Base-by-base conservation (phyloP, 108 stramenopile species). In the Cyclotella choctawhatcheeana region DNA sequence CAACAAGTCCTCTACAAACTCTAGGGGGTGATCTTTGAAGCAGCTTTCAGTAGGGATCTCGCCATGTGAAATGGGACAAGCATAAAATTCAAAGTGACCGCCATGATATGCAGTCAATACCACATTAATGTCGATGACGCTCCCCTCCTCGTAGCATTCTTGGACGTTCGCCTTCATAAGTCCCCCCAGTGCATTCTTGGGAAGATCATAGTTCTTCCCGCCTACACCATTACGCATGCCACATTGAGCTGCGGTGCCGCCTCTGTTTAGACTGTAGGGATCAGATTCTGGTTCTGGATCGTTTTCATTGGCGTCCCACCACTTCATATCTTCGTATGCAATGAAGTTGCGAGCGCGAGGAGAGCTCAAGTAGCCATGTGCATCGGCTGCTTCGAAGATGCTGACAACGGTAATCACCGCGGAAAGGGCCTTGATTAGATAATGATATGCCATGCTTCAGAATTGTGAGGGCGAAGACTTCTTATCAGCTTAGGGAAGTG, bases 31-130 rank as follows among this genome's bases (percentile, higher is more conserved):
- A 0, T 14, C 22, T 26, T 86, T 64, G 40, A 88, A 86, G 55
- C 88, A 88, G 18, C 61, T 79, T 58, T 82, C 68, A 1, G 85
- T 82, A 1, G 84, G 63, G 13, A 30, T 64, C 21, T 70, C 43
- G 22, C 74, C 76, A 3, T n/a, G 44, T 6, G 13, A 5, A 0
- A 76, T 60, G 0, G 83, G 74, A 74, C 86, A 87, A 5, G 77
- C 82, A 13, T 53, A 50, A 51, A 84, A 44, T 59, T 68, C 67
- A 29, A 84, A 67, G 48, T 87, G 83, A 20, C 86, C 86, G 14
- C 32, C 54, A 56, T 84, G 81, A 76, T 83, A 71, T 0, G 83
- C 77, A 13, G 74, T 75, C 34, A 81, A 65, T 12, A 54, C 54
- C 34, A 69, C 61, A n/a, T 67, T 56, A 17, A 86, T 35, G n/a